Evolutionary conservation across 2,329 filamentous ascomycete genomes (phyloP), one percentile per base, ranked within the genome.

Genomic region (Dothidotthia symphoricarpi): DNA sequence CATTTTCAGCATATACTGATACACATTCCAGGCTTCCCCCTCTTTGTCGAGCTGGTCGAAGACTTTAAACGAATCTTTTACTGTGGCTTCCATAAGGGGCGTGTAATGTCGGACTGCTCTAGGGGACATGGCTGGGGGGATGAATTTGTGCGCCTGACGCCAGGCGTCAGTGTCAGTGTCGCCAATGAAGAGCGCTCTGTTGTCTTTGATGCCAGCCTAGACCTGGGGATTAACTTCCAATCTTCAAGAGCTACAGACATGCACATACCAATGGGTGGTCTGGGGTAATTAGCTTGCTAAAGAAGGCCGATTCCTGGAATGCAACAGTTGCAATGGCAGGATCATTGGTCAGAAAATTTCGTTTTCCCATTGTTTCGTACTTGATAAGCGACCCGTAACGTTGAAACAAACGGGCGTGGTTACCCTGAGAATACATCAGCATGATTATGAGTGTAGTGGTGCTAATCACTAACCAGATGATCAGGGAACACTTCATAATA

Each of bases 1-100:
- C 6, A 49, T 37, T 29, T 49, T 49, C 10, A 49, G 17, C 46
- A 49, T 49, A 34, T 49, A 49, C 27, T 44, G 39, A 9, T 49
- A 49, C 3, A 46, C 46, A 14, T 49, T 49, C 39, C 39, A 49
- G 1, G 40, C 35, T 24, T 49, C 39, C n/a, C 33, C 43, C 9
- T 43, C n/a, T 17, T 41, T 43, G 17, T 49, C 39, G 3, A 49
- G 43, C 38, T 47, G 14, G 16, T 49, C 46, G n/a, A 49, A 49
- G 4, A 49, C 46, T 16, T 47, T 47, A 40, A 44, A 49, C 1
- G 40, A 39, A 25, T 43, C 43, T 11, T 49, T 39, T 1, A 49
- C 40, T 1, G 31, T 40, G 2, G 34, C 40, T 31, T 43, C 34
- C 40, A 49, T 49, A 0, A 43, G 11, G 3, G 46, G 46, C 6